Base-by-base conservation (phyloP, 192 early-diverging fungal genomes). In the Umbelopsis isabellina region DNA sequence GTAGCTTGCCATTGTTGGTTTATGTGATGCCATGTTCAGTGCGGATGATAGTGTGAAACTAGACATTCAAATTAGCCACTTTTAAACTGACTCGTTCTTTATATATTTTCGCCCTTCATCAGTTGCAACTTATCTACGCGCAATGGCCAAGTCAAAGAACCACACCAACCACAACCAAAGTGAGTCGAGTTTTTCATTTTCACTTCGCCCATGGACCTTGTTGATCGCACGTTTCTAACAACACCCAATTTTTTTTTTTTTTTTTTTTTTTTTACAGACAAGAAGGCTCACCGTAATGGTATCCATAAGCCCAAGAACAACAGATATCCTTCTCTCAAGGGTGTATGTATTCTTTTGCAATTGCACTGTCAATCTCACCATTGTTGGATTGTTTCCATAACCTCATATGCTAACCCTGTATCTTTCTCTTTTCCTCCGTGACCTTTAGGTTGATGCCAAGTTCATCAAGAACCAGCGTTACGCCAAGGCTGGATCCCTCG, bases 91-190 rank as follows among this genome's bases (percentile, higher is more conserved):
- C 55, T n/a, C 4, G 21, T 25, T 13, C 11, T 27, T 50, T 35
- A 1, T 18, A 0, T 30, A 0, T 20, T 9, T 70, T 27, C 48
- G 20, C 70, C 69, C 50, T 46, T 49, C 37, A 50, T n/a, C 49
- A 65, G n/a, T 45, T 68, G 41, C 46, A 49, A 25, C 27, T 49
- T 65, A 65, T 75, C 72, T 69, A 76, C 73, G 71, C 71, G 79
- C 67, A 83, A 92, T 93, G 92, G 78, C 93, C 85, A 95, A 95
- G 86, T 91, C 91, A 68, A 95, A 95, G 95, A 99, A 99, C 91
- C 96, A 98, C 92, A 98, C 97, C 86, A 98, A 97, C 91, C 97
- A 98, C 94, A 98, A 98, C 92, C 97, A 99, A 88, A 97, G 91
- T 92, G 89, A 84, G 85, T 83, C 21, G 0, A 20, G 23, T n/a